These are phyloP conservation scores for Dioszegia hungarica DNA, from an alignment of 768 basidiomycete genomes.

Conservation along the genomic window DNA sequence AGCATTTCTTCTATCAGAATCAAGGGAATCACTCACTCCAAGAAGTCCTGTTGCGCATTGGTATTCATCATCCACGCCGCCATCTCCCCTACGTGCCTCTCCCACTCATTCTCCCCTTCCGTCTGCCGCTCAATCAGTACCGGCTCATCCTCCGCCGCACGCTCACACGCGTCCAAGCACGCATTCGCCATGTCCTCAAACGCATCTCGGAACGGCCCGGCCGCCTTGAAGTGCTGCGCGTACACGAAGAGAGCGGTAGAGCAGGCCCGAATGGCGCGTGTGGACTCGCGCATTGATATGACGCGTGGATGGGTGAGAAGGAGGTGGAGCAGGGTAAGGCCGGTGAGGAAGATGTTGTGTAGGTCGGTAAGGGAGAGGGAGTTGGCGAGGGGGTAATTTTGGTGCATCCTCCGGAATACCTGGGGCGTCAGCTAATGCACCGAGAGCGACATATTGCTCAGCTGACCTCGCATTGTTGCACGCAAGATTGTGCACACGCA, in stretches of 20 bases:
- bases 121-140: background rate
- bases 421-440: background rate
- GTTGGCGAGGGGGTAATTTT: constrained; percentile 10
- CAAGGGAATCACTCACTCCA: background rate
- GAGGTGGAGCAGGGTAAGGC: constrained; percentile 11
- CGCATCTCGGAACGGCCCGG: constrained; percentile 14
- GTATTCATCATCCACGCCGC: constrained; percentile 15
- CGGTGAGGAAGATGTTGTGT: constrained; percentile 15
- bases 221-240: constrained; percentile 15
- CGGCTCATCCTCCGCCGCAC: constrained; percentile 8
- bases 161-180: constrained; percentile 12
- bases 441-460: too few relatives aligned
- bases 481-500: constrained; percentile 5
- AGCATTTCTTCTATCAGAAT: background rate
- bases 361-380: constrained; percentile 13
- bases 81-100: constrained; percentile 14
- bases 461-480: constrained; percentile 9
- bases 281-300: constrained; percentile 9
- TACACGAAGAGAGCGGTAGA: constrained; percentile 14
- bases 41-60: constrained; percentile 11
- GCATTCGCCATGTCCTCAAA: constrained; percentile 20
- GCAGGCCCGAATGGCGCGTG: constrained; percentile 13
- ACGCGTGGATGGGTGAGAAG: constrained; percentile 7
- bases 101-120: constrained; percentile 6
- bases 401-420: constrained; percentile 11